A percentile compares a stretch with the other conserved stretches of the same genome.
phyloP scores from a whole-genome alignment of 805 yeast genomes.

The Candida ortonii region DNA sequence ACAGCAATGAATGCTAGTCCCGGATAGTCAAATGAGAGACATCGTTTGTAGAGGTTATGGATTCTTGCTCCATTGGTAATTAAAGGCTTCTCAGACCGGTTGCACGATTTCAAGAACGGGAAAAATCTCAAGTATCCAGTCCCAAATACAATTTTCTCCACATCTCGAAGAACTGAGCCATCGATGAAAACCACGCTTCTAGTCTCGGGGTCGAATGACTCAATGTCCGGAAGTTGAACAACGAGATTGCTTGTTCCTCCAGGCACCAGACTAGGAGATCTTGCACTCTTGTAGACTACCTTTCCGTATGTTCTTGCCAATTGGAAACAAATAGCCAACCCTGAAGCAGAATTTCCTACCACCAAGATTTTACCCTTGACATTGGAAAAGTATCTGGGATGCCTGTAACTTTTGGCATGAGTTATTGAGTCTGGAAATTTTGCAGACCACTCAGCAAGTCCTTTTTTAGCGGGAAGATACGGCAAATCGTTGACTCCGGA shows the following conservation, averaged over 20 bases:
- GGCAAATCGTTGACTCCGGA: constrained; percentile 64
- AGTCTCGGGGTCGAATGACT: constrained; percentile 35
- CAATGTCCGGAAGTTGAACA: constrained; percentile 42
- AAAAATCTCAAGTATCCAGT: constrained; percentile 67
- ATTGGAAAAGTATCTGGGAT: constrained; percentile 39
- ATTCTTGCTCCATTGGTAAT: constrained; percentile 48
- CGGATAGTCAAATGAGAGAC: constrained; percentile 57
- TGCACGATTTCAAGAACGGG: constrained; percentile 48
- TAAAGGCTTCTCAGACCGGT: constrained; percentile 29
- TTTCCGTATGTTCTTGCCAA: constrained; percentile 42
- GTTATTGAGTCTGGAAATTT: constrained; percentile 44
- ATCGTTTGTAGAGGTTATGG: constrained; percentile 56
- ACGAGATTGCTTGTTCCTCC: constrained; percentile 43
- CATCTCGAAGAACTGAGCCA: constrained; percentile 42
- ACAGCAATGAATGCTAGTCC: constrained; percentile 61
- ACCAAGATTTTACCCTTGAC: constrained; percentile 48
- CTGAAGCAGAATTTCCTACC: constrained; percentile 77
- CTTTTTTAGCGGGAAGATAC: constrained; percentile 51
- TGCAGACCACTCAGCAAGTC: constrained; percentile 46
- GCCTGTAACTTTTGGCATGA: constrained; percentile 59
- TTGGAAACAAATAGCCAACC: constrained; percentile 67
- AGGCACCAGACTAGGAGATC: constrained; percentile 44
- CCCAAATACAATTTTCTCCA: constrained; percentile 61
- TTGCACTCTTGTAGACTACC: constrained; percentile 45
- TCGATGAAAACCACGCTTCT: constrained; percentile 44